A percentile compares a stretch with the other conserved stretches of the same genome.
These are phyloP conservation scores for Puccinia horiana DNA, from an alignment of 1,284 basidiomycete species.

Conservation along the genomic window DNA sequence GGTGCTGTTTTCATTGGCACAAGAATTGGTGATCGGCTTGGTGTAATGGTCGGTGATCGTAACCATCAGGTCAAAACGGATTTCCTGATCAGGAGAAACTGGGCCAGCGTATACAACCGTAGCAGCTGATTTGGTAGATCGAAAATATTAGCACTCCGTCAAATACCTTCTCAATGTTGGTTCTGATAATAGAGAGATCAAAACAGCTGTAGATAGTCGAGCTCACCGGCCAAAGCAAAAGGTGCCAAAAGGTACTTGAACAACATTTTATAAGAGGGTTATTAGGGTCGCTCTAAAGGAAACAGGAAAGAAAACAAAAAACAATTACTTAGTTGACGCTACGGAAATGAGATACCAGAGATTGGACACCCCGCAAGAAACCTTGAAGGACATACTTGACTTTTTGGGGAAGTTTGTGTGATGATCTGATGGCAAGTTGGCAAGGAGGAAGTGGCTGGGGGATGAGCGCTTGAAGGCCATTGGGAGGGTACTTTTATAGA, in stretches of 20 bases:
- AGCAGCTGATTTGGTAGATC: background rate
- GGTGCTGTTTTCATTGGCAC: background rate
- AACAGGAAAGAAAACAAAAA: background rate
- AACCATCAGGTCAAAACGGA: background rate
- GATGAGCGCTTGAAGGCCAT: background rate
- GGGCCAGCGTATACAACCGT: background rate
- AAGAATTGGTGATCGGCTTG: background rate
- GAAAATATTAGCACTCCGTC: background rate
- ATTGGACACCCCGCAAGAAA: background rate
- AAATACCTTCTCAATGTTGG: background rate
- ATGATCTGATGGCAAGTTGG: background rate
- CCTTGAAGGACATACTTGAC: background rate
- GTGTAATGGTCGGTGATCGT: background rate
- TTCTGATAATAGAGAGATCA: background rate
- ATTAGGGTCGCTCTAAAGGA: background rate
- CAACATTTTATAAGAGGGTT: background rate
- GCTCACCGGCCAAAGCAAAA: slow-evolving; percentile 14
- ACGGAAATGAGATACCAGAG: background rate
- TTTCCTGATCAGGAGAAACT: background rate
- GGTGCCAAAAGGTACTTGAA: slow-evolving; percentile 17
- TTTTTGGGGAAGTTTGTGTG: background rate
- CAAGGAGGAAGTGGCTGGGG: background rate
- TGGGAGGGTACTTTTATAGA: background rate
- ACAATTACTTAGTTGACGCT: background rate
- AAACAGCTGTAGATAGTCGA: background rate